phyloP scores from a whole-genome alignment of 1,284 basidiomycete genomes.

The Papiliotrema nemorosa region DNA sequence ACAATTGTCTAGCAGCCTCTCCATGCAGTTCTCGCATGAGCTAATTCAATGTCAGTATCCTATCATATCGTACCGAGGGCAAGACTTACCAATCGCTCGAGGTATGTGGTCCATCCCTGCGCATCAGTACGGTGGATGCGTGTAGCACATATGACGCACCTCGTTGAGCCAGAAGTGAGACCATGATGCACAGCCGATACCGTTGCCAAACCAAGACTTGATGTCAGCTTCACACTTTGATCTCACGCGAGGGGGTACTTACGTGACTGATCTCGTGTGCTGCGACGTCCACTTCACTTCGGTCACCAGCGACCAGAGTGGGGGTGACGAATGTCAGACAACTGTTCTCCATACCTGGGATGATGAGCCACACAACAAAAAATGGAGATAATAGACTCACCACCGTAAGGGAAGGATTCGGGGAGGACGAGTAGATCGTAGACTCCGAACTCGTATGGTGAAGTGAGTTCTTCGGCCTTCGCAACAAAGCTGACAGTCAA shows the following conservation, averaged over 20 bases:
- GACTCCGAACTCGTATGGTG: constrained; percentile 78
- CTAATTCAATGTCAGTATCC: constrained; percentile 4
- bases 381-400: constrained; percentile 55
- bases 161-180: constrained; percentile 90
- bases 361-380: neutral
- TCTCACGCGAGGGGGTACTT: constrained; percentile 3
- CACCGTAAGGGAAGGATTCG: constrained; percentile 88
- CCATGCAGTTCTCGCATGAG: constrained; percentile 66
- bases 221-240: constrained; percentile 16
- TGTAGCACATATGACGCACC: constrained; percentile 17
- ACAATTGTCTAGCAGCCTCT: constrained; percentile 71
- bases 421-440: constrained; percentile 92
- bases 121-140: constrained; percentile 5
- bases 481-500: constrained; percentile 61
- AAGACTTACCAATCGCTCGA: constrained; percentile 70
- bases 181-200: constrained; percentile 53
- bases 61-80: neutral
- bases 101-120: constrained; percentile 83
- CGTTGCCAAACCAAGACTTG: constrained; percentile 83
- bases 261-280: constrained; percentile 57
- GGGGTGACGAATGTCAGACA: constrained; percentile 85
- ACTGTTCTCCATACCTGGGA: constrained; percentile 51
- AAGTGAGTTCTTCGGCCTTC: constrained; percentile 69
- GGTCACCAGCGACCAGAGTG: constrained; percentile 76
- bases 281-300: constrained; percentile 79